Conservation (phyloP, 768 basidiomycete genomes). For the Tremella fuciformis region DNA sequence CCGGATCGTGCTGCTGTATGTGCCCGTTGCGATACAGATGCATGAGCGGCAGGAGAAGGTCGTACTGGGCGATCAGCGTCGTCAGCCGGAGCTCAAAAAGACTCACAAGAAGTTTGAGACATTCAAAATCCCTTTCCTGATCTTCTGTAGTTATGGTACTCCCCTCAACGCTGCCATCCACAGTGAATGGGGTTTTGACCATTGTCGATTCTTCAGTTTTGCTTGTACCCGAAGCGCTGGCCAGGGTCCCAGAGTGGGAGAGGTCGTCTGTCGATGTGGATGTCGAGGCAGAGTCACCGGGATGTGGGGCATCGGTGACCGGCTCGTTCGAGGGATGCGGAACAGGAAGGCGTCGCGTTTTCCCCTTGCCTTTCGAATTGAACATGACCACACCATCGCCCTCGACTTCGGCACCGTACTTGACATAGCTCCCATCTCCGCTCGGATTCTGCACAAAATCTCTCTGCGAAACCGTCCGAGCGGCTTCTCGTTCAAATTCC, state of each 20-base stretch:
- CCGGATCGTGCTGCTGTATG: conserved; percentile 39
- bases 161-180: conserved; percentile 8
- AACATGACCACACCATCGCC: conserved; percentile 11
- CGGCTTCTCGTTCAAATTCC: conserved; percentile 17
- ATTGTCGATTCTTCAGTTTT: conserved; percentile 16
- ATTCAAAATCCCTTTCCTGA: conserved; percentile 11
- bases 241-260: background rate
- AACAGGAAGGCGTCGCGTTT: background rate
- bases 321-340: background rate
- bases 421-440: background rate
- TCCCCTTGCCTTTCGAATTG: conserved; percentile 9
- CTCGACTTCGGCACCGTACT: conserved; percentile 9
- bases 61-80: conserved; percentile 21
- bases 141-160: conserved; percentile 1
- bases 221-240: background rate
- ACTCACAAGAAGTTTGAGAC: conserved; percentile 34
- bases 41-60: conserved; percentile 36
- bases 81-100: background rate
- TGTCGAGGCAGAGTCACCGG: background rate
- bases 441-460: conserved; percentile 4
- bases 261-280: background rate
- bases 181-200: conserved; percentile 15
- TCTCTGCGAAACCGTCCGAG: background rate
- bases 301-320: background rate
- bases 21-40: conserved; percentile 38